phyloP scores from a whole-genome alignment of 129 eudicot genomes.

The Lactuca saligna region DNA sequence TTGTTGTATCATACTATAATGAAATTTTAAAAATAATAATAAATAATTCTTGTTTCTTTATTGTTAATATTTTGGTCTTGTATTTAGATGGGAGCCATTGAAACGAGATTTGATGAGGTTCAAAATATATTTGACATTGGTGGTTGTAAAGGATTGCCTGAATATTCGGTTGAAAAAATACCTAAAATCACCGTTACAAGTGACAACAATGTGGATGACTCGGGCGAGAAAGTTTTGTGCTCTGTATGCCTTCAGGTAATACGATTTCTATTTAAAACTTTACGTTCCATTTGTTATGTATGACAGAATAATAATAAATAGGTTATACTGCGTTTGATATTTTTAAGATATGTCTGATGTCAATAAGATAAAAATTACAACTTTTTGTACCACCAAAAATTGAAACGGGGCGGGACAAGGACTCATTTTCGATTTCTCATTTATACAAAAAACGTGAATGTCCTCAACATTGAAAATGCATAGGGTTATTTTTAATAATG shows the following conservation, averaged over 20 bases:
- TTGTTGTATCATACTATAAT: background rate
- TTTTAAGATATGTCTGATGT: too few species aligned
- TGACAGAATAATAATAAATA: too few species aligned
- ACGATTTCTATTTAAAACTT: background rate
- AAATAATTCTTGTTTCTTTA: background rate
- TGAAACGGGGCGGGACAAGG: too few species aligned
- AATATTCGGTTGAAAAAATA: conserved; percentile 75
- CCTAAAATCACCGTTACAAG: conserved; percentile 73
- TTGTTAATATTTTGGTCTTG: conserved; percentile 9
- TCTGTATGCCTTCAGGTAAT: conserved; percentile 96
- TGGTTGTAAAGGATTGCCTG: conserved; percentile 79
- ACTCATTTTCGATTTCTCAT: too few species aligned
- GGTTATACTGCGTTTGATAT: too few species aligned
- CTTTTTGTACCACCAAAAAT: too few species aligned
- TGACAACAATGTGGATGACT: conserved; percentile 66
- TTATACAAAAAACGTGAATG: too few species aligned
- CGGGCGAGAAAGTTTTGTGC: conserved; percentile 85
- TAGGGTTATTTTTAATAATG: too few species aligned
- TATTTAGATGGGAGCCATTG: conserved; percentile 98
- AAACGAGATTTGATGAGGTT: conserved; percentile 74
- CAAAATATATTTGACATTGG: conserved; percentile 80
- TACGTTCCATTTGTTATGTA: background rate
- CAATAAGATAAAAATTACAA: too few species aligned
- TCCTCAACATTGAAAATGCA: too few species aligned
- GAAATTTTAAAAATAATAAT: background rate